These are phyloP conservation scores for Talaromyces sp. DNA, from an alignment of 2,329 filamentous ascomycete genomes.

Conservation along the genomic window DNA sequence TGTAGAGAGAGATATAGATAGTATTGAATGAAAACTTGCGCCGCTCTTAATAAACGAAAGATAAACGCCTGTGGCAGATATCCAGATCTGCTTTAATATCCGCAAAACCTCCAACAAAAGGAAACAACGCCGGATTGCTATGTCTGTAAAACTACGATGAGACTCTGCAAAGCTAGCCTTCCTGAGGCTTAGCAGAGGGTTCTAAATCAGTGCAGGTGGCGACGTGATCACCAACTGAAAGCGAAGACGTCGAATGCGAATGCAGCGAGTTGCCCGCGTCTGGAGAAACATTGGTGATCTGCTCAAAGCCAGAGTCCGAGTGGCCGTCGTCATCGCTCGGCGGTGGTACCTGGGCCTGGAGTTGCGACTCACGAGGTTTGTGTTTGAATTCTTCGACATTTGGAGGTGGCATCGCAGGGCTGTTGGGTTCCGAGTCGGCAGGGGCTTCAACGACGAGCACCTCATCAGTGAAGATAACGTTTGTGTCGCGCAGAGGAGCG, in stretches of 20 bases:
- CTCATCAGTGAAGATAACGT: constrained; percentile 38
- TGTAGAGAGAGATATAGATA: not conserved
- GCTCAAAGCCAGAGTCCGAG: constrained; percentile 11
- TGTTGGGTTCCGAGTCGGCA: constrained; percentile 50
- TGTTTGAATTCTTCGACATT: not conserved
- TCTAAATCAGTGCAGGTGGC: not conserved
- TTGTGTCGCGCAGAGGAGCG: constrained; percentile 25
- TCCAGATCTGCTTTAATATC: constrained; percentile 1
- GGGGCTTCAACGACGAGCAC: constrained; percentile 62
- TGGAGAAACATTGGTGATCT: constrained; percentile 20
- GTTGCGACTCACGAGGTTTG: not conserved
- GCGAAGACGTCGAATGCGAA: constrained; percentile 12
- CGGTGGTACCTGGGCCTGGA: not conserved
- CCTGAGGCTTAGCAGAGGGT: not conserved
- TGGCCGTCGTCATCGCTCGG: not conserved
- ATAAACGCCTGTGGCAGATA: constrained; percentile 2
- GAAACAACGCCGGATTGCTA: not conserved
- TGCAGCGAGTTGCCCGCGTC: constrained; percentile 21
- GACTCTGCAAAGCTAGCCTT: not conserved
- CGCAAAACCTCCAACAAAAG: not conserved
- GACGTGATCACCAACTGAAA: not conserved
- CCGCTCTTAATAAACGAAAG: not conserved
- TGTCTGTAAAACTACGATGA: not conserved
- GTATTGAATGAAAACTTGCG: not conserved
- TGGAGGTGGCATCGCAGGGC: constrained; percentile 20